Evolutionary conservation across 2,329 filamentous ascomycete species (phyloP).

Genomic region (Bretziella fagacearum): DNA sequence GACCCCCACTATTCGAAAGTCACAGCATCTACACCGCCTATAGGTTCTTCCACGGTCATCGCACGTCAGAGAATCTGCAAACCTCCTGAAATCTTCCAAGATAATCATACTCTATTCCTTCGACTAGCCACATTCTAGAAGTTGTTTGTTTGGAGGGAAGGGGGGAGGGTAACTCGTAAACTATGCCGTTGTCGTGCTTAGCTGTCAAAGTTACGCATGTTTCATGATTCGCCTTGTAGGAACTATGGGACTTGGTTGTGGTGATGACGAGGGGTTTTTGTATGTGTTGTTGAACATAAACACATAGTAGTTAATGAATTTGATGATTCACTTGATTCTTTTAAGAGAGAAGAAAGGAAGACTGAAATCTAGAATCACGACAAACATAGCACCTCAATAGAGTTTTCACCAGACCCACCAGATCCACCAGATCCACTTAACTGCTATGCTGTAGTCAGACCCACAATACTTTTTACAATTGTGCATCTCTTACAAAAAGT

Average conservation of each 20-base stretch:
- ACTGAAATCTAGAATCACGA: too few relatives aligned
- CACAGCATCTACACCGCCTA: background rate
- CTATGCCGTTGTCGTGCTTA: background rate
- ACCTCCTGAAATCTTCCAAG: background rate
- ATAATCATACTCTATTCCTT: background rate
- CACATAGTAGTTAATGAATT: background rate
- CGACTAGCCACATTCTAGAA: background rate
- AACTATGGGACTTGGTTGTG: background rate
- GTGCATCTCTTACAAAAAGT: too few relatives aligned
- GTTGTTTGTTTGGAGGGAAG: background rate
- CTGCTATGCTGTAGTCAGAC: too few relatives aligned
- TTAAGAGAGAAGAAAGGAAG: too few relatives aligned
- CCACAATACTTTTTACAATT: too few relatives aligned
- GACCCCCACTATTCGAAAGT: too few relatives aligned
- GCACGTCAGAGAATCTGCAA: background rate
- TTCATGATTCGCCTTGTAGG: background rate
- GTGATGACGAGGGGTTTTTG: background rate
- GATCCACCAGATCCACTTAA: too few relatives aligned
- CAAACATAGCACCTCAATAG: too few relatives aligned
- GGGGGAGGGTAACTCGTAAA: background rate
- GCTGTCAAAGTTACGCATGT: background rate
- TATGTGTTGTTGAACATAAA: background rate
- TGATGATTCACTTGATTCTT: too few relatives aligned
- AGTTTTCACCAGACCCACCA: too few relatives aligned
- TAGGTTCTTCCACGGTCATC: background rate